Base-by-base conservation (phyloP, 768 basidiomycete genomes). In the Lactarius sanguifluus region DNA sequence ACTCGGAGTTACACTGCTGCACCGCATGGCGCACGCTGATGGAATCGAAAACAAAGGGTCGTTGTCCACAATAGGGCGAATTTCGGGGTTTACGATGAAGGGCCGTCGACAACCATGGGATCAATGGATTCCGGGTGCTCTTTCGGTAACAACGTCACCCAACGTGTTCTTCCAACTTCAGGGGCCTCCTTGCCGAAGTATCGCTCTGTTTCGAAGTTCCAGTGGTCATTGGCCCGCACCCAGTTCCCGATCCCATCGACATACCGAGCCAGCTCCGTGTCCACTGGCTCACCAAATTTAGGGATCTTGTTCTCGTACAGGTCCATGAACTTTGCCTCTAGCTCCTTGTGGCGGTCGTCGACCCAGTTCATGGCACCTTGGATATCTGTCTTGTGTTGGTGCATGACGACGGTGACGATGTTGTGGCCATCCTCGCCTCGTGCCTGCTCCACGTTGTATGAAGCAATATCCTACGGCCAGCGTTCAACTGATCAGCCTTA, bases 341-440 rank as follows among this genome's bases (percentile, higher is more conserved):
- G 65, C 18, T 69, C 62, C 10, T 76, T 75, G 59, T 77, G 73
- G 8, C 67, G 66, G 6, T 71, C 58, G 0, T 56, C 56, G 6
- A 79, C 72, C 74, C 75, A 79, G 13, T 72, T 41, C 59, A 79
- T 69, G 1, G 79, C 76, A 13, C 68, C 74, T n/a, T 77, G 71
- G 1, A 78, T 55, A 43, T 75, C 72, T 7, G 74, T 57, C 5
- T 73, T 63, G 40, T 70, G 64, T 38, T 81, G 74, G 18, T 78
- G 71, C 80, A 81, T 82, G n/a, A 80, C 75, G 13, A 79, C 72
- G 1, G 76, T 76, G 23, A 83, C 70, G 1, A 81, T 65, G 57
- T 81, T 81, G 63, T 80, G 79, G 0, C 60, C 54, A 34, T 77
- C 77, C 25, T 78, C 75, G 0, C 78, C 79, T 20, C 68, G 69